Conservation (phyloP, 768 basidiomycete species). For the Boletus vermiculosoides region DNA sequence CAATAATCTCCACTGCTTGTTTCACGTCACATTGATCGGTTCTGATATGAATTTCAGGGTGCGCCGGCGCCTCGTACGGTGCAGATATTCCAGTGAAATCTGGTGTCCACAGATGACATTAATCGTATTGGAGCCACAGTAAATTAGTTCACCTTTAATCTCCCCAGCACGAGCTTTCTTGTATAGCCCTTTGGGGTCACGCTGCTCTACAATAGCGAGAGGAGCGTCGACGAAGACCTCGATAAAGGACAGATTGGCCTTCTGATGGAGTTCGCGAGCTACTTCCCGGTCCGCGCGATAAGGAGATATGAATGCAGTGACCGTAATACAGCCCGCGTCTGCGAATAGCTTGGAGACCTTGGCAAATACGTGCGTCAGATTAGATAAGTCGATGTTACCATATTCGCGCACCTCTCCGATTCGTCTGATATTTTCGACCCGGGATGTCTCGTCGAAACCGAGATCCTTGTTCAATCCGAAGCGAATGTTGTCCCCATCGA, state of each 20-base stretch:
- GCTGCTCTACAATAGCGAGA: constrained; percentile 78
- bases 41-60: constrained; percentile 88
- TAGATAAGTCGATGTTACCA: constrained; percentile 1
- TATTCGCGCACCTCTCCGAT: constrained; percentile 78
- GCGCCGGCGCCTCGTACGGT: constrained; percentile 87
- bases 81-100: constrained; percentile 99
- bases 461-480: constrained; percentile 97
- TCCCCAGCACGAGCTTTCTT: constrained; percentile 94
- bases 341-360: constrained; percentile 95
- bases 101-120: constrained; percentile 33
- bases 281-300: constrained; percentile 82
- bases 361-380: constrained; percentile 9
- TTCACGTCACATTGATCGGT: constrained; percentile 79
- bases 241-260: constrained; percentile 73
- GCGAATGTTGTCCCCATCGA: constrained; percentile 95
- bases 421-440: constrained; percentile 93
- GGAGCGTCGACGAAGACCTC: constrained; percentile 97
- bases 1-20: constrained; percentile 75
- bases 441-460: constrained; percentile 87
- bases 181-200: constrained; percentile 97
- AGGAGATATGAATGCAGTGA: constrained; percentile 99
- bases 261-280: constrained; percentile 80
- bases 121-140: background rate
- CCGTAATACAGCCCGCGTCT: constrained; percentile 77
- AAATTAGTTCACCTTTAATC: constrained; percentile 72